Base-by-base conservation (phyloP, 2,329 filamentous ascomycete species). In the Diplodia corticola region DNA sequence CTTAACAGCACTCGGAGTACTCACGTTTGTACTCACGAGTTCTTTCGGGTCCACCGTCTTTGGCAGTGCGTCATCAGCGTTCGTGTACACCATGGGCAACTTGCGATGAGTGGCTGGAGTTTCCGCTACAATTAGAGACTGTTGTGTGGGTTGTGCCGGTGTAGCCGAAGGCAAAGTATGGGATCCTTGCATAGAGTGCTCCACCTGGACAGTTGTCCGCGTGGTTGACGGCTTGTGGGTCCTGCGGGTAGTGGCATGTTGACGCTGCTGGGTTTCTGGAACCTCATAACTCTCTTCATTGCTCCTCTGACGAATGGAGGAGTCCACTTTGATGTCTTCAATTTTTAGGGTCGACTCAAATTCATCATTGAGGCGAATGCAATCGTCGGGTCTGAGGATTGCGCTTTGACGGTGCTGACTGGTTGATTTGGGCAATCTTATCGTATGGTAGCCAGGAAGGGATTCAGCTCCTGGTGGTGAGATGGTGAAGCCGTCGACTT, bases 161-260 rank as follows among this genome's bases (percentile, higher is more conserved):
- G 46, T 50, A 4, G 60, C 28, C 4, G 49, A 40, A 12, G 22
- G 22, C 4, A 49, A n/a, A 5, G 22, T 7, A 13, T 28, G 13
- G 22, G 60, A 28, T 22, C 20, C 60, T 17, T 64, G 60, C 60
- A 64, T 64, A n/a, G 60, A 64, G 20, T 53, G 48, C 9, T 51
- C 60, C 9, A 64, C 60, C 35, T 64, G 60, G 13, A 64, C 33
- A 3, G 46, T 13, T 20, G 60, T 28, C 30, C 48, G 40, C 22
- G 20, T 26, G 4, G 20, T 51, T 3, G 12, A 12, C 20, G 28
- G 28, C 59, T 51, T 26, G 3, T 15, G 22, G 5, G 24, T 33
- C 37, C 55, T 48, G 26, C 55, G 37, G 17, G 12, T 61, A 5
- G n/a, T 7, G 9, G n/a, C n/a, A 46, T 24, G 20, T 26, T 5